phyloP scores from a whole-genome alignment of 2,329 filamentous ascomycete species.

The Xylariaceae sp. region DNA sequence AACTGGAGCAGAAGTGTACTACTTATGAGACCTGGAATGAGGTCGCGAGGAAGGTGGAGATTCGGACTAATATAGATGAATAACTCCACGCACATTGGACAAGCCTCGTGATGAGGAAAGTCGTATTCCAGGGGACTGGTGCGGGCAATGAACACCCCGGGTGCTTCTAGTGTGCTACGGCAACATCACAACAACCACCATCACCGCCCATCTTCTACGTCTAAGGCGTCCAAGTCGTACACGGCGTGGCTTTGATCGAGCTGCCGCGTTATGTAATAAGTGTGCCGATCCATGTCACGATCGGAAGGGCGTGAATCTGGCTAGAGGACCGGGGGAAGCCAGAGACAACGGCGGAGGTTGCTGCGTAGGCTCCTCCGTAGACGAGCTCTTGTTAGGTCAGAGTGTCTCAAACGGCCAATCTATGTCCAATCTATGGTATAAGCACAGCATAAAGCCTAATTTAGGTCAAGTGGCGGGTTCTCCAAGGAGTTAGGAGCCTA shows the following conservation, averaged over 20 bases:
- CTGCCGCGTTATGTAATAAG: not conserved
- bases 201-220: slow-evolving; percentile 17
- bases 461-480: slow-evolving; percentile 22
- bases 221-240: slow-evolving; percentile 19
- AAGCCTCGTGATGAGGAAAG: slow-evolving; percentile 24
- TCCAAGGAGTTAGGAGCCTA: slow-evolving; percentile 14
- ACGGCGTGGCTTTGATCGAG: slow-evolving; percentile 17
- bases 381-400: slow-evolving; percentile 1
- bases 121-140: slow-evolving; percentile 21
- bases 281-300: slow-evolving; percentile 7
- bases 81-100: slow-evolving; percentile 22
- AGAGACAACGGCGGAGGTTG: slow-evolving; percentile 17
- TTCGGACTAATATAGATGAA: slow-evolving; percentile 29
- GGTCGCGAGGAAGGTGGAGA: slow-evolving; percentile 17
- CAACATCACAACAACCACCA: slow-evolving; percentile 15
- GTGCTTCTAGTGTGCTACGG: slow-evolving; percentile 22
- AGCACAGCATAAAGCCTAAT: slow-evolving; percentile 7
- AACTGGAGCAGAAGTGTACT: slow-evolving; percentile 17
- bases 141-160: slow-evolving; percentile 24
- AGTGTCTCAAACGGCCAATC: slow-evolving; percentile 11
- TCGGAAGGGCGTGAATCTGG: slow-evolving; percentile 13
- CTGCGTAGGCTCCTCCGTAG: slow-evolving; percentile 10
- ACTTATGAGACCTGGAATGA: slow-evolving; percentile 22
- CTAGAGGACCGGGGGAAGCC: slow-evolving; percentile 12
- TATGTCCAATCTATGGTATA: slow-evolving; percentile 9